Conservation (phyloP, 495 filamentous ascomycete species). For the Cladorrhinum samala region DNA sequence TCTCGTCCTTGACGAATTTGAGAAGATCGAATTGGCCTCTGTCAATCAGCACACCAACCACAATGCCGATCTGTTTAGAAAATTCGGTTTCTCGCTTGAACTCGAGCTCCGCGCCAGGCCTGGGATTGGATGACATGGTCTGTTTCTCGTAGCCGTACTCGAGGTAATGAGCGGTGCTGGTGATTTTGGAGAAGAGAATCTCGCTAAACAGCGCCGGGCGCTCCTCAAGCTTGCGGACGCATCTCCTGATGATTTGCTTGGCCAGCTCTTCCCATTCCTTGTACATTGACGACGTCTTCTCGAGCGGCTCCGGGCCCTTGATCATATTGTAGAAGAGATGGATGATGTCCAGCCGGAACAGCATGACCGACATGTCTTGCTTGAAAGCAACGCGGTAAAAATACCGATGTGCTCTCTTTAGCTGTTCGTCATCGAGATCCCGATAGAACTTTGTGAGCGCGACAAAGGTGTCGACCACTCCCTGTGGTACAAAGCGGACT, state of each 20-base stretch:
- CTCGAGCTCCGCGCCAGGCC: slow-evolving; percentile 68
- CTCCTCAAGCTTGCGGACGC: slow-evolving; percentile 74
- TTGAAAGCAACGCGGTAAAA: slow-evolving; percentile 96
- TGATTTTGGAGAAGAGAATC: slow-evolving; percentile 90
- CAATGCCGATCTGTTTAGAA: slow-evolving; percentile 68
- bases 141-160: slow-evolving; percentile 88
- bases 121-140: slow-evolving; percentile 48
- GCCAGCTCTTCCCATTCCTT: slow-evolving; percentile 91
- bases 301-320: slow-evolving; percentile 77
- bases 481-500: slow-evolving; percentile 72
- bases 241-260: slow-evolving; percentile 68
- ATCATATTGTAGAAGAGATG: slow-evolving; percentile 85
- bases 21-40: slow-evolving; percentile 66
- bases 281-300: slow-evolving; percentile 55
- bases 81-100: slow-evolving; percentile 60
- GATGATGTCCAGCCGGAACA: slow-evolving; percentile 88
- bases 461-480: slow-evolving; percentile 84
- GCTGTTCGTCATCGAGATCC: slow-evolving; percentile 71
- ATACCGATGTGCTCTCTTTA: slow-evolving; percentile 91
- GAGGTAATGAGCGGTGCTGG: slow-evolving; percentile 72
- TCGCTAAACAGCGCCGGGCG: slow-evolving; percentile 80
- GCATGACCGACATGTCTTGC: slow-evolving; percentile 77
- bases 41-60: slow-evolving; percentile 69
- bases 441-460: slow-evolving; percentile 71
- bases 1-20: slow-evolving; percentile 72